Evolutionary conservation across 495 filamentous ascomycete genomes (phyloP), one percentile per base, ranked within the genome.

Genomic region (Amorphotheca resinae): DNA sequence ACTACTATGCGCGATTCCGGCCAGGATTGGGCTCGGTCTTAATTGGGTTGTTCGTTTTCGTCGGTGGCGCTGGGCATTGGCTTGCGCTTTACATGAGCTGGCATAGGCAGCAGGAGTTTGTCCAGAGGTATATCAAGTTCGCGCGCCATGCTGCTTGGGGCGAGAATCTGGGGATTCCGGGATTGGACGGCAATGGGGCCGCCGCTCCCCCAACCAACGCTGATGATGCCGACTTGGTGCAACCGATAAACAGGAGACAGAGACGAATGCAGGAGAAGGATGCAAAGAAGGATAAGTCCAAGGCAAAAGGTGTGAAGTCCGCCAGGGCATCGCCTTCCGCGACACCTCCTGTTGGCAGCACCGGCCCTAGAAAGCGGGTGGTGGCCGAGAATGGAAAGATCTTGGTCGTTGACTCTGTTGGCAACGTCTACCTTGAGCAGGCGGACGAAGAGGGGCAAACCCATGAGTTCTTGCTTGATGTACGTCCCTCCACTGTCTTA

Each of bases 311-410:
- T 17, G 62, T 67, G 11, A 74, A 72, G 22, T 69, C 67, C 14
- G 62, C 63, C 1, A 76, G 71, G 1, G 65, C 70, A 0, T 58
- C 65, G 8, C 66, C 65, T 3, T 71, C 71, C 33, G 59, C 49
- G 33, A 63, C 57, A 34, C 70, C 46, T 57, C 67, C 41, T 59
- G 70, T 59, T 52, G 82, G 48, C 52, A 72, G 48, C 0, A 51
- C 48, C 17, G 85, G 86, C 1, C 66, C 81, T 30, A 84, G 81
- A 61, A 89, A 87, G 70, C 65, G 78, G 9, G 82, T 96, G 15
- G 73, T 87, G 20, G 88, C 87, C 1, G 82, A 93, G 67, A 98
- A 98, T 56, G 91, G 91, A 32, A 98, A 98, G 64, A 70, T 91
- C 0, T 60, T 96, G 30, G 81, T 98, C 46, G 91, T 98, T 5